phyloP scores from a whole-genome alignment of 2,329 filamentous ascomycete genomes.

The Pestalotiopsis sp. region DNA sequence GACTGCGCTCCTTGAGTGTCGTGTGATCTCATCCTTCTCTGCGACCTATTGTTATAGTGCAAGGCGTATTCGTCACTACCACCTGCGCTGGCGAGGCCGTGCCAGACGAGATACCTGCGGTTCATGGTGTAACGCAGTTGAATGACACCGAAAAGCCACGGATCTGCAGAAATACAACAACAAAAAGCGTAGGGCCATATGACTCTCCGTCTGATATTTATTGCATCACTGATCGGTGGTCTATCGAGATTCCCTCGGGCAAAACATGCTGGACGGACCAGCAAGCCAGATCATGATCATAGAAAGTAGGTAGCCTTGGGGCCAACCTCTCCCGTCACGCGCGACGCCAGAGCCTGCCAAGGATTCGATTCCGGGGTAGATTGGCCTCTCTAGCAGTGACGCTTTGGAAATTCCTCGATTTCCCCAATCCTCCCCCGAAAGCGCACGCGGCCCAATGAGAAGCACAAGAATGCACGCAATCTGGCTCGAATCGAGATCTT shows the following conservation, averaged over 20 bases:
- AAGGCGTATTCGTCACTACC: neutral
- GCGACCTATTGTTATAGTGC: neutral
- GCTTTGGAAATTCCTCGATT: neutral
- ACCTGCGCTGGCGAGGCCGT: neutral
- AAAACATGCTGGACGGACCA: neutral
- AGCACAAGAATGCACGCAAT: neutral
- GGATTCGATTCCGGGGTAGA: neutral
- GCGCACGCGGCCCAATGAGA: neutral
- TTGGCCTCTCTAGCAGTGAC: neutral
- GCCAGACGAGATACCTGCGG: neutral
- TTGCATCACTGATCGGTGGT: neutral
- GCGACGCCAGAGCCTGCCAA: neutral
- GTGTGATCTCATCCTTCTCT: neutral
- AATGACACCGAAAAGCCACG: neutral
- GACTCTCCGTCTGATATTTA: neutral
- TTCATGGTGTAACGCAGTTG: neutral
- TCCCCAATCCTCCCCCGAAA: neutral
- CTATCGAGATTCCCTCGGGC: neutral
- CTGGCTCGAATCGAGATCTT: neutral
- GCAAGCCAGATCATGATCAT: neutral
- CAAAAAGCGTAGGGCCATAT: neutral
- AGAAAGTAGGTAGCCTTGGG: neutral
- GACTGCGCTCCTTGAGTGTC: neutral
- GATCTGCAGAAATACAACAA: neutral
- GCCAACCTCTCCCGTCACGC: neutral